Conservation (phyloP, 306 rosid species). For the Cicer yamashitae region DNA sequence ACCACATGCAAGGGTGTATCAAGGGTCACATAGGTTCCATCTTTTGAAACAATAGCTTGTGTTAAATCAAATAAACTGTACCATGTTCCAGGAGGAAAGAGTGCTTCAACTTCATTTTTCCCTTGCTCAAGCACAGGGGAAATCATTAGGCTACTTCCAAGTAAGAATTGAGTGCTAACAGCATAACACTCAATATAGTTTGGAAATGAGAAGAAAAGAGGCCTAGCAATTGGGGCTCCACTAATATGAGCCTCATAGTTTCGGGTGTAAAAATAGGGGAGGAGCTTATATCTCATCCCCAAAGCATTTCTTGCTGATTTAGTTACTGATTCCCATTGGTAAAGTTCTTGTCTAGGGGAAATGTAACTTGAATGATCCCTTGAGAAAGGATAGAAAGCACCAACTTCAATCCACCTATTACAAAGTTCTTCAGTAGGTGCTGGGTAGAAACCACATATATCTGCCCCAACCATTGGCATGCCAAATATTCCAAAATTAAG, state of each 20-base stretch:
- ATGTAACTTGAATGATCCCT: slow-evolving; percentile 85
- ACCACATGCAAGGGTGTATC: slow-evolving; percentile 82
- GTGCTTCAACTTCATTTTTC: slow-evolving; percentile 67
- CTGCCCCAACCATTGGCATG: slow-evolving; percentile 95
- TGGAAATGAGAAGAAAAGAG: slow-evolving; percentile 91
- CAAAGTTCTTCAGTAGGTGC: slow-evolving; percentile 92
- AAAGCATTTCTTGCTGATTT: slow-evolving; percentile 85
- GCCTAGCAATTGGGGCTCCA: slow-evolving; percentile 93
- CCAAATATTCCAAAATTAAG: slow-evolving; percentile 95
- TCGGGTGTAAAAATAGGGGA: slow-evolving; percentile 80
- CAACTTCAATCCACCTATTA: slow-evolving; percentile 94
- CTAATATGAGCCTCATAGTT: slow-evolving; percentile 77
- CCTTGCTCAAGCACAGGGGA: slow-evolving; percentile 86
- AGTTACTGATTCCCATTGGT: slow-evolving; percentile 92
- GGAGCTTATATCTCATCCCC: slow-evolving; percentile 86
- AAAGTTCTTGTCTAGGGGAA: slow-evolving; percentile 93
- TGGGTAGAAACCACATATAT: slow-evolving; percentile 92
- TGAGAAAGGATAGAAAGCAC: slow-evolving; percentile 95
- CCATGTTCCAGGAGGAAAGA: slow-evolving; percentile 91
- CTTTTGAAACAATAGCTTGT: slow-evolving; percentile 53
- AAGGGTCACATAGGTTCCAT: slow-evolving; percentile 68
- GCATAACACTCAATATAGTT: slow-evolving; percentile 62
- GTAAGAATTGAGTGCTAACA: slow-evolving; percentile 79
- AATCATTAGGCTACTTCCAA: slow-evolving; percentile 73
- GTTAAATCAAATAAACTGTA: slow-evolving; percentile 75